Percentiles rank a stretch among this genome's conserved stretches.
Evolutionary conservation across 768 basidiomycete species (phyloP).

Genomic region (Russula sp.): DNA sequence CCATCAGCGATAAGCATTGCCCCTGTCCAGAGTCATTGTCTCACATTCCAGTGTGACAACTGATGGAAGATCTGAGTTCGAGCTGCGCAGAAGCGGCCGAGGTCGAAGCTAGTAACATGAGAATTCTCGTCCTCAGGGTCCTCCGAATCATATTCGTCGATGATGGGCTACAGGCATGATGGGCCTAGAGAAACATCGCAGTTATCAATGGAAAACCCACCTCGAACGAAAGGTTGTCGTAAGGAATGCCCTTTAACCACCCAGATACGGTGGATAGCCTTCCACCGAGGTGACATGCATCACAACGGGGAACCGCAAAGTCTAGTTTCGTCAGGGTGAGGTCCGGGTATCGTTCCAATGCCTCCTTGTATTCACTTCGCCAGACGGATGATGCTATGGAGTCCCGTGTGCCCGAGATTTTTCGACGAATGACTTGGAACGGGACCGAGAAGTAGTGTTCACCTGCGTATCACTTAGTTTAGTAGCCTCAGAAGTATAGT

Average conservation of each 20-base stretch:
- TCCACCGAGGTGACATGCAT: conserved; percentile 76
- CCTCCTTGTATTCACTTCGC: conserved; percentile 60
- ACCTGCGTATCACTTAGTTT: conserved; percentile 30
- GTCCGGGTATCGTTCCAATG: conserved; percentile 60
- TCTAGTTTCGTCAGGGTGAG: conserved; percentile 49
- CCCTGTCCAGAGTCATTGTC: conserved; percentile 21
- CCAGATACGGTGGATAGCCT: conserved; percentile 61
- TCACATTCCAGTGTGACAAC: conserved; percentile 81
- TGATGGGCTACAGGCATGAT: conserved; percentile 11
- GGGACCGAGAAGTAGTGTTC: conserved; percentile 73
- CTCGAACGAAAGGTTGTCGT: conserved; percentile 65
- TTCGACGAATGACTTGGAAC: conserved; percentile 59
- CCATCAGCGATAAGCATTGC: not conserved
- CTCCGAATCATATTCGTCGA: conserved; percentile 22
- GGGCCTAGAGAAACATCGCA: not conserved
- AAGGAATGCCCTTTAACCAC: conserved; percentile 58
- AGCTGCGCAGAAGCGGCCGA: conserved; percentile 77
- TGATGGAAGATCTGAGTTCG: conserved; percentile 63
- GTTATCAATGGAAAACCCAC: conserved; percentile 30
- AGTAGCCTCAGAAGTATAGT: not conserved
- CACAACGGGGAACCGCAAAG: conserved; percentile 59
- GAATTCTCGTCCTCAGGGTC: conserved; percentile 27
- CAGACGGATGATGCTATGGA: conserved; percentile 82
- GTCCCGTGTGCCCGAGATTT: conserved; percentile 62
- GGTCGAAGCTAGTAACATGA: conserved; percentile 38